Evolutionary conservation across 1,284 basidiomycete species (phyloP), one percentile per base, ranked within the genome.

Genomic region (Gastroboletus turbinatus): DNA sequence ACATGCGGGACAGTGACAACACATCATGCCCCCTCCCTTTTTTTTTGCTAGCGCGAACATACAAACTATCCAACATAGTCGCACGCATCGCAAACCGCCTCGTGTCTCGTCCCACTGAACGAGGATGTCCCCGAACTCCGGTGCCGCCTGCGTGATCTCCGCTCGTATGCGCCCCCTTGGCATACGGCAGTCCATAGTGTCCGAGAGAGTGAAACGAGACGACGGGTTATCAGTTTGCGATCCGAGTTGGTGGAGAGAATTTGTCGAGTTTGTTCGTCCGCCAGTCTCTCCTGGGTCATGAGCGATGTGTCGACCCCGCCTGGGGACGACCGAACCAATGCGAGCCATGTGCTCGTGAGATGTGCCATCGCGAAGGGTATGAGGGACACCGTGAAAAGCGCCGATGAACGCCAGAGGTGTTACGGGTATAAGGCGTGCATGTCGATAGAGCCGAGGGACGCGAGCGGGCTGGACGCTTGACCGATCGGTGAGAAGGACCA

Each of bases 341-440:
- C 62, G 36, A 80, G 69, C 75, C 75, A 79, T 3, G 76, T 78
- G 61, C 76, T 77, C 14, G 67, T 67, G 44, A 79, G 62, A 52
- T 81, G 78, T 4, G 75, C 72, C 56, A 79, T 68, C 4, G 67
- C 68, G 60, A 80, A 80, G 5, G 79, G 79, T 10, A 74, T 79
- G 53, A 73, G 76, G 9, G 73, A 70, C 44, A 77, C 64, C 7
- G 1, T 27, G 27, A n/a, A 73, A 55, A 1, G 73, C 66, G 30
- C 76, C 76, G 33, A 76, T 68, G 64, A 81, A 80, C 5, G 75
- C 78, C 67, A 0, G 75, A 67, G 2, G 78, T 73, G 51, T 77
- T 80, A 46, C 66, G 62, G 2, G 52, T 80, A 79, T 11, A 82
- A 53, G n/a, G 77, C 72, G 45, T n/a, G n/a, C n/a, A n/a, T 80